Evolutionary conservation across 1,139 yeast genomes (phyloP).

Genomic region (Yamadazyma songkhlaensis): DNA sequence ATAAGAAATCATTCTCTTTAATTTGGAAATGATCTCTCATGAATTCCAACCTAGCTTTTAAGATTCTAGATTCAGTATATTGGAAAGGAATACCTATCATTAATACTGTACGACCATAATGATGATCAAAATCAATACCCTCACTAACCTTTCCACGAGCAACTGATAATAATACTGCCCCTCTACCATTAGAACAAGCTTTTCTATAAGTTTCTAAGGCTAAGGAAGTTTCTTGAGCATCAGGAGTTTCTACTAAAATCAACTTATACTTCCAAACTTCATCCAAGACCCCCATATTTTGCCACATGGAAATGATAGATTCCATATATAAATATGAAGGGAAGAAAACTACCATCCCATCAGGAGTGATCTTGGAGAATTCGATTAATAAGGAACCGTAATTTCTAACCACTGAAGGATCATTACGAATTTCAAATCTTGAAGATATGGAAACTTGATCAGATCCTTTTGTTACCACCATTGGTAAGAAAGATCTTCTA

Average conservation of each 20-base stretch:
- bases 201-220: slow-evolving; percentile 94
- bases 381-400: slow-evolving; percentile 91
- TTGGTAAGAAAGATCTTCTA: slow-evolving; percentile 86
- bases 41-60: slow-evolving; percentile 92
- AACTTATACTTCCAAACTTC: slow-evolving; percentile 98
- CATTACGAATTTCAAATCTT: slow-evolving; percentile 93
- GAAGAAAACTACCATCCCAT: slow-evolving; percentile 96
- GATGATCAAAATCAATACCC: slow-evolving; percentile 99
- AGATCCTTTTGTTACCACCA: slow-evolving; percentile 95
- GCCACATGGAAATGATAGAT: slow-evolving; percentile 97
- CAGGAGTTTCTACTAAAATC: slow-evolving; percentile 97
- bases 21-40: slow-evolving; percentile 90
- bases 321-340: slow-evolving; percentile 98
- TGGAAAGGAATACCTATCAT: slow-evolving; percentile 99
- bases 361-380: slow-evolving; percentile 93
- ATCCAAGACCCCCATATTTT: slow-evolving; percentile 93
- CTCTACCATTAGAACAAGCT: slow-evolving; percentile 96
- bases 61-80: slow-evolving; percentile 93
- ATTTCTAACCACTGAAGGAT: slow-evolving; percentile 95
- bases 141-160: slow-evolving; percentile 99
- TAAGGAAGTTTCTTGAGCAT: slow-evolving; percentile 95
- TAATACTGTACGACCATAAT: slow-evolving; percentile 93
- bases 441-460: slow-evolving; percentile 97
- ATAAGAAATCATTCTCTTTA: slow-evolving; percentile 87
- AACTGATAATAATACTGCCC: slow-evolving; percentile 92